phyloP scores from a whole-genome alignment of 2,329 filamentous ascomycete species.

The Penicillium sp. region DNA sequence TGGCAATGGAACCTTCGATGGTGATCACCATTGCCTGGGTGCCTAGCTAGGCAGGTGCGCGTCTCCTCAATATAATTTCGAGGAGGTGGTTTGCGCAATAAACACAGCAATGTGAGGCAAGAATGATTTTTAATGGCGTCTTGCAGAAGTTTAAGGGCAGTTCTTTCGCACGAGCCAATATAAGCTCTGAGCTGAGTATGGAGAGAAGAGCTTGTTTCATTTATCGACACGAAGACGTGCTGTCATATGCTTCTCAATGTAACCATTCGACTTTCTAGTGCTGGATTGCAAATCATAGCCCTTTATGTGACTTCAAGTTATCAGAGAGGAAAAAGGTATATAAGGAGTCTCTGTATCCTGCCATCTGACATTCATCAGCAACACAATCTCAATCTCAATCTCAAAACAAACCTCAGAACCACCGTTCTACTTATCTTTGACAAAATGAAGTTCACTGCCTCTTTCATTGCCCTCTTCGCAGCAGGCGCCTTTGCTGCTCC shows the following conservation, averaged over 20 bases:
- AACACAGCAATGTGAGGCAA: background rate
- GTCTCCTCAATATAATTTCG: background rate
- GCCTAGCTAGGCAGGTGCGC: background rate
- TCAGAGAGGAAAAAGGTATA: background rate
- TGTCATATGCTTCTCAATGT: slow-evolving; percentile 1
- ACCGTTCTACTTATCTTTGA: background rate
- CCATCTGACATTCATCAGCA: background rate
- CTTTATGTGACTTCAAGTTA: background rate
- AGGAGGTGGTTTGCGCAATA: background rate
- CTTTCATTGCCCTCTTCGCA: slow-evolving; percentile 10
- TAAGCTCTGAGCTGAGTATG: background rate
- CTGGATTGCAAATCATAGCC: slow-evolving; percentile 1
- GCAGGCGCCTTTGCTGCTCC: slow-evolving; percentile 8
- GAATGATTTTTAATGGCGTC: background rate
- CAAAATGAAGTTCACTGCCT: slow-evolving; percentile 13
- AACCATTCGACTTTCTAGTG: slow-evolving; percentile 9
- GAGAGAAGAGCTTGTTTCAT: background rate
- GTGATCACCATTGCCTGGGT: background rate
- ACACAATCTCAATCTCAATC: background rate
- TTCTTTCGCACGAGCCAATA: background rate
- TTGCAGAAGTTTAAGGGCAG: background rate
- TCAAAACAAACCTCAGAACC: background rate
- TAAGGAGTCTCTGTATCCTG: background rate
- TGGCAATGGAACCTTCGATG: background rate
- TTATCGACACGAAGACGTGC: slow-evolving; percentile 1